Base-by-base conservation (phyloP, 495 filamentous ascomycete species). In the Penicillium herquei region DNA sequence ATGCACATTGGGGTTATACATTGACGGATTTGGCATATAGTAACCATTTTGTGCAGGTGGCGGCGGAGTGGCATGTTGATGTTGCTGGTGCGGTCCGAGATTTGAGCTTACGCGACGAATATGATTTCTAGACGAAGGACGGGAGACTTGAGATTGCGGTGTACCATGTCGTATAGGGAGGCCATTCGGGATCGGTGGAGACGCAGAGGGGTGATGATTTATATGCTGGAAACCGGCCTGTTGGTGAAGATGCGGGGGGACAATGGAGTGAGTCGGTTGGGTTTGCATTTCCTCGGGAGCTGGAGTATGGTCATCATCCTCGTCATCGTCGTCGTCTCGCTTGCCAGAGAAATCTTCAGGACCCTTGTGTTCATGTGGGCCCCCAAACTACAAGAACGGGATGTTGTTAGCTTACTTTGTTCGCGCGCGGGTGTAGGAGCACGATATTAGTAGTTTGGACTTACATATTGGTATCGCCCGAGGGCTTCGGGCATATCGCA, bases 341-440 rank as follows among this genome's bases (percentile, higher is more conserved):
- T 91, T 90, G 59, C 89, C 89, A 61, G 84, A 86, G 73, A 97
- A 98, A 67, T 98, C 94, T 47, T 84, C 83, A 16, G 93, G 94
- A 1, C 93, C 92, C 79, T 98, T 98, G 69, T 97, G 92, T 69
- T 98, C 94, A 70, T 95, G 94, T 30, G 94, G 85, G 44, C 82
- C 85, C 46, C 91, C 91, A 78, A 92, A 96, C 92, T 98, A 71
- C 18, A 48, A 34, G 21, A 26, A 12, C 13, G 16, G 21, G 32
- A 45, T 44, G 8, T 18, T 37, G 6, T 49, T 49, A 61, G 45
- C 53, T 39, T 48, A 40, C 26, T 39, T 46, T 54, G 42, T 44
- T 14, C 37, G 13, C 49, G 32, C 48, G 26, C 26, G 34, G 2
- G 14, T 47, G n/a, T 31, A 39, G 45, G 17, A 52, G 54, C 44